Evolutionary conservation across 176 grass and related monocot genomes (phyloP).

Genomic region (Eleusine indica): DNA sequence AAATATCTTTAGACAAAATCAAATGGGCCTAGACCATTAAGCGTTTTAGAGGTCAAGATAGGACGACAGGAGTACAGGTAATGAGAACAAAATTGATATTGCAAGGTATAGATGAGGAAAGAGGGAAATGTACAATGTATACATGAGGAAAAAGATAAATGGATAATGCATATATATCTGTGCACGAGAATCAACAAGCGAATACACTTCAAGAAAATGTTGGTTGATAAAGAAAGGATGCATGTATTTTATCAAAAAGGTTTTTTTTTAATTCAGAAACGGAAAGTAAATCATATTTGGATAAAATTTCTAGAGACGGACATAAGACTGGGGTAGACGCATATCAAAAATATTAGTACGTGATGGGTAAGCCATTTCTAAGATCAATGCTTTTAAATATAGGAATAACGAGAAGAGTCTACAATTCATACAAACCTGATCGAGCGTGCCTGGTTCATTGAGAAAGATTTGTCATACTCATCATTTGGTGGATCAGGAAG

Average conservation of each 20-base stretch:
- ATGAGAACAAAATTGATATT: conserved; percentile 9
- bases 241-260: not conserved
- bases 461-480: conserved; percentile 84
- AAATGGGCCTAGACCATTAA: too few relatives aligned
- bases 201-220: not conserved
- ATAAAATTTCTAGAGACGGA: too few relatives aligned
- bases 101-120: not conserved
- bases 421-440: conserved; percentile 68
- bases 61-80: not conserved
- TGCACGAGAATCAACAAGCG: not conserved
- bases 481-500: conserved; percentile 93
- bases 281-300: conserved; percentile 3
- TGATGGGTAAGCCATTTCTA: conserved; percentile 29
- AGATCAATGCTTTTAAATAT: not conserved
- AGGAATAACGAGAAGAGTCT: not conserved
- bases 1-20: not conserved
- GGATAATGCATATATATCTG: not conserved
- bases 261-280: not conserved
- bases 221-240: not conserved
- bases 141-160: not conserved
- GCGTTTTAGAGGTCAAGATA: not conserved
- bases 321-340: not conserved
- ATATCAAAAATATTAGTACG: not conserved
- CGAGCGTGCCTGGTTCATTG: conserved; percentile 93
- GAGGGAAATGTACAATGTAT: not conserved